Conservation (phyloP, 139 green algal genomes). For the Chlamydomonas sp. region DNA sequence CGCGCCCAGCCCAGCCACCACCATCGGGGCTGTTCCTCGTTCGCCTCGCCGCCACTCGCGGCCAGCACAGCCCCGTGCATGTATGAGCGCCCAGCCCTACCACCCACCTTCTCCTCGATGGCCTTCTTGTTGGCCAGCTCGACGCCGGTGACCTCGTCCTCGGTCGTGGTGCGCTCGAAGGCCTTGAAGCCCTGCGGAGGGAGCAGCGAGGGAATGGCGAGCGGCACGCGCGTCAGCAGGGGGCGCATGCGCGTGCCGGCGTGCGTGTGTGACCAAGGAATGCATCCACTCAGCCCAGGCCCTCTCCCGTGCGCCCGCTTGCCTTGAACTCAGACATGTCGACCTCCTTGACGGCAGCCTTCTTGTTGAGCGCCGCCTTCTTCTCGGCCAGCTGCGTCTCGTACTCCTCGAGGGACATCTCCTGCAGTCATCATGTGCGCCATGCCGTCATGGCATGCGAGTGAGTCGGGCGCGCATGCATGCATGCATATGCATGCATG, state of each 20-base stretch:
- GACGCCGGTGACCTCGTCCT: conserved; percentile 30
- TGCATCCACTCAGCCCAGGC: background rate
- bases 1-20: too few relatives aligned
- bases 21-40: too few relatives aligned
- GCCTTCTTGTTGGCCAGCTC: conserved; percentile 38
- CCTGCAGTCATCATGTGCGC: conserved; percentile 19
- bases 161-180: conserved; percentile 28
- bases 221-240: background rate
- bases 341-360: conserved; percentile 26
- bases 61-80: background rate
- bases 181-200: background rate
- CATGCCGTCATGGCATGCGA: background rate
- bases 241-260: too few relatives aligned
- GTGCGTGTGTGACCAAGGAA: background rate
- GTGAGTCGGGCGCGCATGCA: background rate
- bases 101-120: conserved; percentile 12
- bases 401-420: conserved; percentile 70
- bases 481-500: conserved; percentile 3
- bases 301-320: conserved; percentile 11
- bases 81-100: background rate
- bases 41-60: too few relatives aligned
- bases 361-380: conserved; percentile 68
- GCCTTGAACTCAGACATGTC: conserved; percentile 22
- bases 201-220: background rate
- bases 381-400: conserved; percentile 63